Base-by-base conservation (phyloP, 176 grass and related monocot genomes). In the Puccinellia tenuiflora region DNA sequence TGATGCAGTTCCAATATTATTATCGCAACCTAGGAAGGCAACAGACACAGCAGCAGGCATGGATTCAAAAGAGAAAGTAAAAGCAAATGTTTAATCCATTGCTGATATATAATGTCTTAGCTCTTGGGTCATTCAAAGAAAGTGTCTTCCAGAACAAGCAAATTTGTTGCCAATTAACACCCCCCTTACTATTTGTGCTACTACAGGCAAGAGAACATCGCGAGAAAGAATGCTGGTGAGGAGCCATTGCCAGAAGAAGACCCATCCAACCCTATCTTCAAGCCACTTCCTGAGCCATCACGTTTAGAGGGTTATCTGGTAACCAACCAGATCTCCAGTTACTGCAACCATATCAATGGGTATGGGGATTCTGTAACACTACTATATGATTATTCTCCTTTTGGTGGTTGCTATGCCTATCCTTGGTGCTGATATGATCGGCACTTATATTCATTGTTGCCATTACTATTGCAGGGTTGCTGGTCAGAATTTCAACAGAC, bases 21-120 rank as follows among this genome's bases (percentile, higher is more conserved):
- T 92, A 99, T 65, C 93, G 96, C 37, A 98, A 95, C 34, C 31
- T 98, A 18, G 93, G 92, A 39, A 93, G 92, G 25, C 96, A 98
- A 74, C 96, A 96, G 84, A 88, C 96, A 68, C 96, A 99, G 79
- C 96, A 99, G 62, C 93, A 96, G 88, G 57, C 86, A 37, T 99
- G 96, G 96, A 81, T 96, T 73, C 96, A 99, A 72, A 99, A 99
- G 79, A 90, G 96, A 90, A 99, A 93, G 96, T 99, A n/a, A 88
- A 66, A 66, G 39, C 9, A 65, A 77, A 18, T 35, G 7, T 7
- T 50, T 68, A 53, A 37, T 60, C 21, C 11, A 7, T 77, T 8
- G 42, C 48, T 31, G 21, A 21, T 63, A 73, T 75, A 25, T 78
- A 39, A 7, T n/a, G 69, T 51, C 6, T 39, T 60, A 75, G 47